phyloP scores from a whole-genome alignment of 768 basidiomycete species.

The Panellus pusillus region DNA sequence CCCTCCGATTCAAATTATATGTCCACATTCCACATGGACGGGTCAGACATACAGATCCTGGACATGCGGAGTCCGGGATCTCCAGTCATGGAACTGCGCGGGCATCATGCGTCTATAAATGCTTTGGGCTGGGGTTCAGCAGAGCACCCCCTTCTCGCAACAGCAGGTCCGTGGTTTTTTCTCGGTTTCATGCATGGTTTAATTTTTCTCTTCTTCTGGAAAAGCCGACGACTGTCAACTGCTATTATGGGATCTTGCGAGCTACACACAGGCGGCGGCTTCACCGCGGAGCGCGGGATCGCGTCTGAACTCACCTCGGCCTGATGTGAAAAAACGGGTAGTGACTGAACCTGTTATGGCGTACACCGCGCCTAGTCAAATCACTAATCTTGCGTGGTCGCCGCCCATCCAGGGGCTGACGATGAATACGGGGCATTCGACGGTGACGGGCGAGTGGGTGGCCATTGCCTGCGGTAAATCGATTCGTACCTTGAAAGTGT shows the following conservation, averaged over 20 bases:
- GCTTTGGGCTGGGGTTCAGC: slow-evolving; percentile 89
- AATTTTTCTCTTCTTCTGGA: background rate
- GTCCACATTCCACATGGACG: slow-evolving; percentile 96
- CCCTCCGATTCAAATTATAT: slow-evolving; percentile 93
- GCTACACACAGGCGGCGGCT: slow-evolving; percentile 57
- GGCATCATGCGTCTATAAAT: slow-evolving; percentile 80
- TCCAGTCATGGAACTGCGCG: slow-evolving; percentile 89
- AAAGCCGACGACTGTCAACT: slow-evolving; percentile 92
- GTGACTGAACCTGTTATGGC: slow-evolving; percentile 82
- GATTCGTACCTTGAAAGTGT: slow-evolving; percentile 81
- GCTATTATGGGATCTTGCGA: slow-evolving; percentile 87
- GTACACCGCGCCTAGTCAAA: slow-evolving; percentile 74
- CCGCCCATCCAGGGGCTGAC: slow-evolving; percentile 76
- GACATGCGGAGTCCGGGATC: slow-evolving; percentile 97
- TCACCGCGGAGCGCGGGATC: slow-evolving; percentile 73
- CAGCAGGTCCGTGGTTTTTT: slow-evolving; percentile 63
- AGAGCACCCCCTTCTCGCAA: slow-evolving; percentile 82
- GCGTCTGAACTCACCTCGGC: slow-evolving; percentile 76
- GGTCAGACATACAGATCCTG: slow-evolving; percentile 84
- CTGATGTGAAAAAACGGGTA: slow-evolving; percentile 74
- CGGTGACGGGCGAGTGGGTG: slow-evolving; percentile 81
- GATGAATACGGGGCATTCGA: slow-evolving; percentile 73
- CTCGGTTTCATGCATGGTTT: background rate
- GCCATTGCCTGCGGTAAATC: slow-evolving; percentile 81
- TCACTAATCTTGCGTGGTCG: slow-evolving; percentile 89